Conservation (phyloP, 768 basidiomycete genomes). For the Boletus rufocinnamomeus region DNA sequence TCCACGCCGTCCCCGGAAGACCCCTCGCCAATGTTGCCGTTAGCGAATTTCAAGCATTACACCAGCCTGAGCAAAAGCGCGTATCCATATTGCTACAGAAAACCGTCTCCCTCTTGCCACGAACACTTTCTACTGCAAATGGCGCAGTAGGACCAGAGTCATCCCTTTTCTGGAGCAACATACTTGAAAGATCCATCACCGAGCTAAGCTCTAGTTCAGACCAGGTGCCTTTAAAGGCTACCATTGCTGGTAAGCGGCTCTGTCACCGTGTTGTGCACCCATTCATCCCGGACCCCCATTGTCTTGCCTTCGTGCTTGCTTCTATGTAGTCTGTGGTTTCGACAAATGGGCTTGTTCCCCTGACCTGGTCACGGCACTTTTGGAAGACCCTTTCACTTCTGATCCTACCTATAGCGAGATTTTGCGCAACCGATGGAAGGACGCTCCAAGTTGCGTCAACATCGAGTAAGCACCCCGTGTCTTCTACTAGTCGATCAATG, state of each 20-base stretch:
- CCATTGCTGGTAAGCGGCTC: slow-evolving; percentile 48
- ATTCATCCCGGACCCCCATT: slow-evolving; percentile 4
- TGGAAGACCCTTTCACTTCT: slow-evolving; percentile 71
- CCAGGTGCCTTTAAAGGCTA: slow-evolving; percentile 39
- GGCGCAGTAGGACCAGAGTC: slow-evolving; percentile 32
- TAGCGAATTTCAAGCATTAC: not conserved
- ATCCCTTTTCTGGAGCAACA: slow-evolving; percentile 47
- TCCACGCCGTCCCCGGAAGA: not conserved
- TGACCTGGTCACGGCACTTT: slow-evolving; percentile 67
- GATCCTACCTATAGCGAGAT: slow-evolving; percentile 44
- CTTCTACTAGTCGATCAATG: not conserved
- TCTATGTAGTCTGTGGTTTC: slow-evolving; percentile 52
- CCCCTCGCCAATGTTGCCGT: not conserved
- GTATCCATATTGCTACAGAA: slow-evolving; percentile 53
- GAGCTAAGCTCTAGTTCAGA: slow-evolving; percentile 36
- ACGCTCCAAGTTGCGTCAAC: slow-evolving; percentile 26
- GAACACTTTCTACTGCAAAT: slow-evolving; percentile 37
- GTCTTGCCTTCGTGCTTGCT: not conserved
- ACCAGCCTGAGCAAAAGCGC: slow-evolving; percentile 21
- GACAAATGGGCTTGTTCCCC: slow-evolving; percentile 55
- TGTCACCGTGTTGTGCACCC: not conserved
- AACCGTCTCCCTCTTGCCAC: slow-evolving; percentile 47
- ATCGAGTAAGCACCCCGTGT: slow-evolving; percentile 27
- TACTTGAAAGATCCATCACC: slow-evolving; percentile 39
- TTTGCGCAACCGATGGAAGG: slow-evolving; percentile 54